phyloP scores from a whole-genome alignment of 176 grass and related monocot species.

The Ananas comosus region DNA sequence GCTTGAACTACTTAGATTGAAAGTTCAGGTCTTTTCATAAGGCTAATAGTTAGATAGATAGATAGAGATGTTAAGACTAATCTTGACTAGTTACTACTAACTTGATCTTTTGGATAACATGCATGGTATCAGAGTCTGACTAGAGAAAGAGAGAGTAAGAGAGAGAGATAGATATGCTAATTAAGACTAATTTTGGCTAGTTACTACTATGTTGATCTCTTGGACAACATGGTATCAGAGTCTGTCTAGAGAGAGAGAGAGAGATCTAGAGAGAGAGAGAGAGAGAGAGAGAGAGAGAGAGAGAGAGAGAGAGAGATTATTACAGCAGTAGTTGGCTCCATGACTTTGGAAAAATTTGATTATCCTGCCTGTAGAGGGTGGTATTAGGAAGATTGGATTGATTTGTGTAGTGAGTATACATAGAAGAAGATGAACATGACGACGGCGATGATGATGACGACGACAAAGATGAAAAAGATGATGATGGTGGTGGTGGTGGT shows the following conservation, averaged over 20 bases:
- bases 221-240: too few relatives aligned
- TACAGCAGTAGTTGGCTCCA: constrained; percentile 59
- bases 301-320: constrained; percentile 7
- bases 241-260: too few relatives aligned
- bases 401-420: constrained; percentile 37
- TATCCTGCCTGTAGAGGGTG: constrained; percentile 22
- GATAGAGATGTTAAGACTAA: too few relatives aligned
- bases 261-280: background rate
- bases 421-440: constrained; percentile 34
- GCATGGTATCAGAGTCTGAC: too few relatives aligned
- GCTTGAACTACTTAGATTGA: background rate
- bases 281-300: constrained; percentile 5
- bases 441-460: background rate
- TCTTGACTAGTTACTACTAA: too few relatives aligned
- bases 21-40: background rate
- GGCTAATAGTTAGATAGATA: background rate
- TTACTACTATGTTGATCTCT: too few relatives aligned
- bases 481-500: background rate
- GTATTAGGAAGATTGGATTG: constrained; percentile 7
- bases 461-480: background rate
- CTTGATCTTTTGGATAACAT: too few relatives aligned
- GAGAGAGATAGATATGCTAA: background rate
- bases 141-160: background rate
- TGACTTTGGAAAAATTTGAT: constrained; percentile 29
- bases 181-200: too few relatives aligned